Percentiles rank a stretch among this genome's conserved stretches.
Conservation (phyloP, 2,329 filamentous ascomycete species). For the Acarospora socialis region DNA sequence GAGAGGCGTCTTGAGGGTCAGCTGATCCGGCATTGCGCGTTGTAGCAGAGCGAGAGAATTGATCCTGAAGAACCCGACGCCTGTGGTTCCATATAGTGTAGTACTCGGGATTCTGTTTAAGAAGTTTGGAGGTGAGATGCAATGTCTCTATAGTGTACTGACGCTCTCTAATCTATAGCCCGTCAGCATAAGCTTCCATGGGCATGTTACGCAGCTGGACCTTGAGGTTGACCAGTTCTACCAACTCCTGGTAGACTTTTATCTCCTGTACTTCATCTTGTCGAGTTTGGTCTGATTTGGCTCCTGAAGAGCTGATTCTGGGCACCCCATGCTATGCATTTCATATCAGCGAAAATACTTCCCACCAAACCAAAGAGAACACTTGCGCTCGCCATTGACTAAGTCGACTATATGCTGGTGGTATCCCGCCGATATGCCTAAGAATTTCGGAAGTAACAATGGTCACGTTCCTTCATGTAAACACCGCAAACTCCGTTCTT, state of each 20-base stretch:
- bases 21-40: no score
- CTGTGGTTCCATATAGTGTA: slow-evolving; percentile 87
- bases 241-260: slow-evolving; percentile 12
- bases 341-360: neutral
- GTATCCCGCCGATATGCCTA: no score
- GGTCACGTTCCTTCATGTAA: no score
- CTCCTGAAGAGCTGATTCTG: slow-evolving; percentile 6
- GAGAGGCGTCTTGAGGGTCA: slow-evolving; percentile 29
- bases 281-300: slow-evolving; percentile 11
- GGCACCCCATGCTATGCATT: slow-evolving; percentile 13
- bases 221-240: slow-evolving; percentile 9
- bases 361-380: no score
- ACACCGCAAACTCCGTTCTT: no score
- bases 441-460: no score
- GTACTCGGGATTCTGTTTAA: slow-evolving; percentile 71
- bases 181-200: neutral
- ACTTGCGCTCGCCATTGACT: no score
- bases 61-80: slow-evolving; percentile 52
- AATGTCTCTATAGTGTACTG: slow-evolving; percentile 45
- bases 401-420: no score
- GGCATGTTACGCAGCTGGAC: slow-evolving; percentile 2
- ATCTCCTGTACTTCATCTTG: slow-evolving; percentile 13
- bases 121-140: slow-evolving; percentile 54
- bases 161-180: slow-evolving; percentile 27
- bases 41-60: slow-evolving; percentile 30